Evolutionary conservation across 2,329 filamentous ascomycete species (phyloP).

Genomic region (Beauveria asiatica): DNA sequence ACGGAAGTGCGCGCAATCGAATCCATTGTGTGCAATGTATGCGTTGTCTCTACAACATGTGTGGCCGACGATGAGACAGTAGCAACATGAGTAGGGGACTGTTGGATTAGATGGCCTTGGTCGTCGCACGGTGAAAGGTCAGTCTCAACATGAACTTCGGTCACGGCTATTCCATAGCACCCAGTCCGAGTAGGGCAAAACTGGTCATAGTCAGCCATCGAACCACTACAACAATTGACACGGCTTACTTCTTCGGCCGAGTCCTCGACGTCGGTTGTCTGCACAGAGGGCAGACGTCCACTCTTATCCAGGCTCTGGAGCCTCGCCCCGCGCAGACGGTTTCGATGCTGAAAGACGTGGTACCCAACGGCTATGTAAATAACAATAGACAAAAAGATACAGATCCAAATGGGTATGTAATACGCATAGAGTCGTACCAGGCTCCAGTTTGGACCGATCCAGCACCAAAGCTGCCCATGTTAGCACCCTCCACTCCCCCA

Average conservation of each 20-base stretch:
- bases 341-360: conserved; percentile 50
- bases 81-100: not conserved
- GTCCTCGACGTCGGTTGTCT: conserved; percentile 21
- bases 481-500: conserved; percentile 4
- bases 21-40: not conserved
- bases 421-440: conserved; percentile 50
- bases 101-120: conserved; percentile 1
- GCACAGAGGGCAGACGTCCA: conserved; percentile 16
- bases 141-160: conserved; percentile 38
- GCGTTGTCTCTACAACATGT: not conserved
- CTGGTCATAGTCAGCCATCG: not conserved
- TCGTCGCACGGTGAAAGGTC: conserved; percentile 12
- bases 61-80: not conserved
- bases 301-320: conserved; percentile 18
- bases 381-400: conserved; percentile 43
- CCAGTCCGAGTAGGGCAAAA: conserved; percentile 16
- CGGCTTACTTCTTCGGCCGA: conserved; percentile 26
- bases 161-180: conserved; percentile 40
- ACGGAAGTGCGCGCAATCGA: not conserved
- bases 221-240: not conserved
- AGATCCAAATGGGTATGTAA: conserved; percentile 53
- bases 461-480: conserved; percentile 46
- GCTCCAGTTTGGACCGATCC: conserved; percentile 47
- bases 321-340: conserved; percentile 41
- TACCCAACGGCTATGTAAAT: conserved; percentile 51